Conservation (phyloP, 768 basidiomycete species). For the Rhizopogon vulgaris region DNA sequence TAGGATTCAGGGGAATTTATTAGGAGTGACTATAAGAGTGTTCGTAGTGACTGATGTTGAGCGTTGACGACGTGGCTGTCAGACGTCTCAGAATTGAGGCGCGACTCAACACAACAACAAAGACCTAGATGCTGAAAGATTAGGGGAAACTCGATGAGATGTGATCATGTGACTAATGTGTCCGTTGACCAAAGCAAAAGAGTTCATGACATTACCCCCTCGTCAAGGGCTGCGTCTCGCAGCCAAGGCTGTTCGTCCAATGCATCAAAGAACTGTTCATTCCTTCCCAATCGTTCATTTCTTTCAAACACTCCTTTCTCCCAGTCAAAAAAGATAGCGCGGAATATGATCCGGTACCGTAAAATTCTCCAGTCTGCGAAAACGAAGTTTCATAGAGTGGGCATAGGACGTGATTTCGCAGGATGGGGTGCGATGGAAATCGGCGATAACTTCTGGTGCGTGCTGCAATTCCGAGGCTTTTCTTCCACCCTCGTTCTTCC, state of each 20-base stretch:
- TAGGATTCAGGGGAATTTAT: too few relatives aligned
- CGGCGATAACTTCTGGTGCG: neutral
- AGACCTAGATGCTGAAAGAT: too few relatives aligned
- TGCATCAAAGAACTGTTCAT: neutral
- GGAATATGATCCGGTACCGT: neutral
- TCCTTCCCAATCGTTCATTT: neutral
- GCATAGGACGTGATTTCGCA: neutral
- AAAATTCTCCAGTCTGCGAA: neutral
- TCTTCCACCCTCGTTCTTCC: constrained; percentile 6
- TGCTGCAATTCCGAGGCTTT: constrained; percentile 10
- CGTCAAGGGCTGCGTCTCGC: neutral
- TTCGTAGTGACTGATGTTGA: too few relatives aligned
- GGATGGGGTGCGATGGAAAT: constrained; percentile 10
- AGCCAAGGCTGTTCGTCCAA: neutral
- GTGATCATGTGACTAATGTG: neutral
- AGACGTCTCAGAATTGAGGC: too few relatives aligned
- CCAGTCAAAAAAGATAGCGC: neutral
- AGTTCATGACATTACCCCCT: neutral
- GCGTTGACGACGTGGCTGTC: too few relatives aligned
- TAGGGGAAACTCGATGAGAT: too few relatives aligned
- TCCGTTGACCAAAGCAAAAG: neutral
- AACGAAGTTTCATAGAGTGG: neutral
- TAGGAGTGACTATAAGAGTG: too few relatives aligned
- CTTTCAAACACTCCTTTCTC: neutral
- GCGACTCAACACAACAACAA: too few relatives aligned